Evolutionary conservation across 345 rosid genomes (phyloP), one percentile per base, ranked within the genome.

Genomic region (Conringia planisiliqua): DNA sequence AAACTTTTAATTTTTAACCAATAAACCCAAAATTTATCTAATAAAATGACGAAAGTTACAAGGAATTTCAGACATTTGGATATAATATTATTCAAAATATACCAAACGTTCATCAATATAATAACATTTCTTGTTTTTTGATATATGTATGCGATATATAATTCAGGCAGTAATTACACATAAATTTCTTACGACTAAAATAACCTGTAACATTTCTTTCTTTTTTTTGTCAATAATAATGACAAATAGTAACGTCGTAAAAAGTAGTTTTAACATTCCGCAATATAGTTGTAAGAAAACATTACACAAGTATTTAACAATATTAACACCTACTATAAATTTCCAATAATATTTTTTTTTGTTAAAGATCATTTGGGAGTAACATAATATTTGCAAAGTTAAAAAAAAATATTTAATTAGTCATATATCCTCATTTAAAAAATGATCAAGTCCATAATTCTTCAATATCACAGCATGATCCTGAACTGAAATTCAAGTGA

Each of bases 401-500:
- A 24, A 22, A 22, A 27, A 24, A 30, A 51, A 24, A 1, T 24
- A 14, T 11, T 24, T 51, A 11, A 11, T 5, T 51, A 7, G 4
- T 11, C 29, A 10, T 20, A 4, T 10, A 20, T 50, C 55, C 14
- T 50, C 55, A 10, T 4, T 50, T 22, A 26, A 13, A 22, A 48
- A 48, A 48, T 52, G 16, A 52, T 54, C 6, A 27, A 17, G 27
- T 29, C 5, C 68, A 27, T 63, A 43, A 11, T 17, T 46, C 22
- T 46, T 18, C 6, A 46, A 46, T 12, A 27, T 48, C 26, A 27
- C 20, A 32, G 32, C 58, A 35, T 6, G 50, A 38, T n/a, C 26
- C 22, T 51, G n/a, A 66, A 66, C 47, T 66, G 71, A 50, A 46
- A 24, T 67, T 36, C 3, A n/a, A 22, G 60, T 66, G 32, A n/a